phyloP scores from a whole-genome alignment of 352 stramenopile genomes.

The Phytopythium helicoides region DNA sequence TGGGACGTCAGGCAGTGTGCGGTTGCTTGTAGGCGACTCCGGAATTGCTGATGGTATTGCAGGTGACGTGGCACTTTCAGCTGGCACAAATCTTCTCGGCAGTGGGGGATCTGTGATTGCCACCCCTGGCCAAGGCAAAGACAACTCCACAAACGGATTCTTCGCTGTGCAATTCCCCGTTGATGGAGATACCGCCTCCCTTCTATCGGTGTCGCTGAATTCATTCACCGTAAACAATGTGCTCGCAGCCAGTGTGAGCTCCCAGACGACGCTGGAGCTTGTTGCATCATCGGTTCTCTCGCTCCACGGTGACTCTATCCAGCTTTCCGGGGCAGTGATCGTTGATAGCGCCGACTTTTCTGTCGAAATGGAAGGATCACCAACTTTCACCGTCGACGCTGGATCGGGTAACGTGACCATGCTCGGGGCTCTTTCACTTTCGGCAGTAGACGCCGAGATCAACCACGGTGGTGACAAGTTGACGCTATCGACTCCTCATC shows the following conservation, averaged over 20 bases:
- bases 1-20: slow-evolving; percentile 19
- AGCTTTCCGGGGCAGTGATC: not conserved
- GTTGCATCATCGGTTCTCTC: slow-evolving; percentile 23
- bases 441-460: not conserved
- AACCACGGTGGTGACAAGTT: not conserved
- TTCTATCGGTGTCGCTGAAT: slow-evolving; percentile 32
- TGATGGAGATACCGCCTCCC: not conserved
- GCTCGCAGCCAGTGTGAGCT: slow-evolving; percentile 25
- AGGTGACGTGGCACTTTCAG: slow-evolving; percentile 30
- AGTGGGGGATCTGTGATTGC: slow-evolving; percentile 39
- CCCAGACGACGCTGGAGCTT: slow-evolving; percentile 27
- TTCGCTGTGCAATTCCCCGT: slow-evolving; percentile 39
- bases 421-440: not conserved
- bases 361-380: not conserved
- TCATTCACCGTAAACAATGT: slow-evolving; percentile 34
- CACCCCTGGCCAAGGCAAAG: slow-evolving; percentile 32
- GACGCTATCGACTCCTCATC: not conserved
- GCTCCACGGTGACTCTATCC: slow-evolving; percentile 18
- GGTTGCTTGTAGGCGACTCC: slow-evolving; percentile 34
- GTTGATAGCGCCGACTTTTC: slow-evolving; percentile 1
- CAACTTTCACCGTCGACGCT: not conserved
- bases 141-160: slow-evolving; percentile 17
- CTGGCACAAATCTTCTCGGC: slow-evolving; percentile 27
- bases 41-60: slow-evolving; percentile 14
- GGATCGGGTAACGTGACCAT: slow-evolving; percentile 1